phyloP scores from a whole-genome alignment of 805 yeast species.

The Kazachstania viticola region DNA sequence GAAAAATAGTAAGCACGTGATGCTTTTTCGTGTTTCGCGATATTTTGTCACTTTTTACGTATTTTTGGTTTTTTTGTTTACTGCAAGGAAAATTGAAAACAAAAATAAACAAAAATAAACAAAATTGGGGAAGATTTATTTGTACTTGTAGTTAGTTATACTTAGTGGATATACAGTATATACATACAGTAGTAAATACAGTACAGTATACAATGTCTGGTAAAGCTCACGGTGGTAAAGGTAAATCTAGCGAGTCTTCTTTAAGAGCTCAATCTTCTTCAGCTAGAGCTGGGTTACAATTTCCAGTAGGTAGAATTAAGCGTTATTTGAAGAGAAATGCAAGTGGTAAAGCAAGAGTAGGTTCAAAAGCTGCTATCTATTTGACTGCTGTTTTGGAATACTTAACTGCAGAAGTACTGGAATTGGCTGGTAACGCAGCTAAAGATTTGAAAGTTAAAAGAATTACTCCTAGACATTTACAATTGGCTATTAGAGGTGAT shows the following conservation, averaged over 20 bases:
- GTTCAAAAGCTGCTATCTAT: slow-evolving; percentile 92
- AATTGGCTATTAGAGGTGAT: slow-evolving; percentile 94
- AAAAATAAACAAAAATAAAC: no score
- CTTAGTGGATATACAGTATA: no score
- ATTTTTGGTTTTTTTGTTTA: no score
- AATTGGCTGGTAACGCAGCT: slow-evolving; percentile 97
- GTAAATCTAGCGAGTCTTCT: slow-evolving; percentile 59
- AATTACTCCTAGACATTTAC: slow-evolving; percentile 95
- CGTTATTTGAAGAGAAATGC: slow-evolving; percentile 88
- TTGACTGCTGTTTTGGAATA: slow-evolving; percentile 93
- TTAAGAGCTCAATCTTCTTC: slow-evolving; percentile 71
- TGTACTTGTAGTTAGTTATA: no score
- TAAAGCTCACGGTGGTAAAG: slow-evolving; percentile 94
- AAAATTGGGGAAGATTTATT: no score
- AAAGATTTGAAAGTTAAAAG: slow-evolving; percentile 91
- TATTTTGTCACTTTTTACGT: no score
- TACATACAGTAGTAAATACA: no score
- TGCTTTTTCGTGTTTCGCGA: no score
- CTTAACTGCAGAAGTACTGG: slow-evolving; percentile 92
- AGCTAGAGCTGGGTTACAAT: slow-evolving; percentile 88
- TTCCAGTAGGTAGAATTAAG: slow-evolving; percentile 98
- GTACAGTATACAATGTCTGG: slow-evolving; percentile 95
- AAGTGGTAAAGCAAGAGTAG: slow-evolving; percentile 74
- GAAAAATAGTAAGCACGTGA: no score
- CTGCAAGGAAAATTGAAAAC: no score